Conservation (phyloP, 805 yeast species). For the Metschnikowia lochheadii region DNA sequence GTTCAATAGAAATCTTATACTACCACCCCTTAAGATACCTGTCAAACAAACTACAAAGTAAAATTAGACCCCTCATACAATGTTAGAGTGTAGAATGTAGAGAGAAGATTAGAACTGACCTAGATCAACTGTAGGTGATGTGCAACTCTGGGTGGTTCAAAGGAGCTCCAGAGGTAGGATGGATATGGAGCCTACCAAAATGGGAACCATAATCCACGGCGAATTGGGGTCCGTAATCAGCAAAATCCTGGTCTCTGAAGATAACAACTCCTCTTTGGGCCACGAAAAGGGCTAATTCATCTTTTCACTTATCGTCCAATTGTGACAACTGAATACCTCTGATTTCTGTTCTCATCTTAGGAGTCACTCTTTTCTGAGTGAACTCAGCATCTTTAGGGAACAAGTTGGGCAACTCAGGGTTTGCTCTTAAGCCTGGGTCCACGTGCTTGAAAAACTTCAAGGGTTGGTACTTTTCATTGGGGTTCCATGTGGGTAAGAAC, state of each 20-base stretch:
- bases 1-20: too few species aligned
- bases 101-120: too few species aligned
- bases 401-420: conserved; percentile 49
- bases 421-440: conserved; percentile 67
- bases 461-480: conserved; percentile 48
- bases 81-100: too few species aligned
- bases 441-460: conserved; percentile 51
- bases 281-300: conserved; percentile 64
- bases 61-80: too few species aligned
- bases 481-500: conserved; percentile 68
- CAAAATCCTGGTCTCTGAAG: conserved; percentile 62
- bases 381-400: conserved; percentile 35
- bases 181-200: conserved; percentile 69
- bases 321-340: conserved; percentile 56
- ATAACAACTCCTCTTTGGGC: conserved; percentile 70
- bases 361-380: conserved; percentile 47
- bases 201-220: conserved; percentile 54
- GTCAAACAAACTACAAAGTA: too few species aligned
- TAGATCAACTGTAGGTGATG: conserved; percentile 14
- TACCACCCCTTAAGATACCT: too few species aligned
- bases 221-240: conserved; percentile 42
- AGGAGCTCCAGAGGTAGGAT: conserved; percentile 73
- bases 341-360: conserved; percentile 67
- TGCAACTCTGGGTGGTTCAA: conserved; percentile 25
- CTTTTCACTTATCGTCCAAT: conserved; percentile 51